A percentile compares a stretch with the other conserved stretches of the same genome.
Evolutionary conservation across 2,329 filamentous ascomycete species (phyloP).

Genomic region (Epicoccum nigrum): DNA sequence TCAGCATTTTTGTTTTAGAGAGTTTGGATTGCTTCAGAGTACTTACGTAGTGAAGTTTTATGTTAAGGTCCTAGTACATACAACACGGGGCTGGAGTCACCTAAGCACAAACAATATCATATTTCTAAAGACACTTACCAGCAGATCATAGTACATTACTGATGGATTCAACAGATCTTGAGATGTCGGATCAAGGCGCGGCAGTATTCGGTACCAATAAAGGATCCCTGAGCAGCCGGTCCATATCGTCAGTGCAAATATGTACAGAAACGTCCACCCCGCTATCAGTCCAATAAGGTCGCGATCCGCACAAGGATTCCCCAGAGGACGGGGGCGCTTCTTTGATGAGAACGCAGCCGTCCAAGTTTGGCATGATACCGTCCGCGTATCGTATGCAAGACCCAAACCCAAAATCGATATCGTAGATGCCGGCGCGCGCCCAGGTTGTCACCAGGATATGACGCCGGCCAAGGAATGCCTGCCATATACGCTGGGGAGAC

Average conservation of each 20-base stretch:
- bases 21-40: too few relatives aligned
- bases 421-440: conserved; percentile 14
- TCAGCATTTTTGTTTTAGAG: too few relatives aligned
- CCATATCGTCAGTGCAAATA: conserved; percentile 6
- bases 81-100: too few relatives aligned
- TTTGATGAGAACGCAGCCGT: conserved; percentile 11
- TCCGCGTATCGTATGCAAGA: conserved; percentile 14
- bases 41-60: too few relatives aligned
- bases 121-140: too few relatives aligned
- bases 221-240: conserved; percentile 6
- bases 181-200: too few relatives aligned
- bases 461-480: conserved; percentile 13
- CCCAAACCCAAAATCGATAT: conserved; percentile 12
- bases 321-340: conserved; percentile 8
- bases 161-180: too few relatives aligned
- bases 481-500: conserved; percentile 16
- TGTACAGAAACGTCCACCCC: conserved; percentile 6
- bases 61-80: too few relatives aligned
- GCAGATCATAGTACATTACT: too few relatives aligned
- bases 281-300: background rate
- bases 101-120: too few relatives aligned
- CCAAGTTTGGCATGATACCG: conserved; percentile 10
- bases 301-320: too few relatives aligned
- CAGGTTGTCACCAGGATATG: conserved; percentile 18
- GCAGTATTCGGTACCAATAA: too few relatives aligned